phyloP scores from a whole-genome alignment of 169 alveolate species.

The Eimeria zaria region DNA sequence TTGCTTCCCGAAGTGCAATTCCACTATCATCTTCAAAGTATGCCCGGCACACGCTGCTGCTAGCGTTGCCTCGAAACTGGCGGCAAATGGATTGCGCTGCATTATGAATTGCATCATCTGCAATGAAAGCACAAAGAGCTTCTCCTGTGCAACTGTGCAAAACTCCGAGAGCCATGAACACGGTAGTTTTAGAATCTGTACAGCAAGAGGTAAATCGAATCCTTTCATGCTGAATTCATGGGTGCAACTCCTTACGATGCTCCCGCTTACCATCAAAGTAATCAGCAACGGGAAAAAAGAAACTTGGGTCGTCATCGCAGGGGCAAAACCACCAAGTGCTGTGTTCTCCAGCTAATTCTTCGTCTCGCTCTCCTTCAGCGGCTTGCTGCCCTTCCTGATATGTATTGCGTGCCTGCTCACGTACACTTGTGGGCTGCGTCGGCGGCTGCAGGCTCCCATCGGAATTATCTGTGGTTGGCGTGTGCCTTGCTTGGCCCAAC shows the following conservation, averaged over 20 bases:
- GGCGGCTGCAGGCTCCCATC: background rate
- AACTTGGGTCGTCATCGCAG: conserved; percentile 52
- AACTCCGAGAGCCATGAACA: background rate
- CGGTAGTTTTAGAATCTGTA: background rate
- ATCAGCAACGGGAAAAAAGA: conserved; percentile 42
- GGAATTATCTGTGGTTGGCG: background rate
- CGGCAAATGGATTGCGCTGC: conserved; percentile 72
- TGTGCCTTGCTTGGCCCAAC: background rate
- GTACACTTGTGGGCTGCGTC: background rate
- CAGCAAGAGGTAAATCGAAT: background rate
- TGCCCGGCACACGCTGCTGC: conserved; percentile 70
- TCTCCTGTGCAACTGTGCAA: background rate
- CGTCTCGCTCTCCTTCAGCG: background rate
- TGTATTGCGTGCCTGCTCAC: background rate
- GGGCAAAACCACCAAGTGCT: conserved; percentile 70
- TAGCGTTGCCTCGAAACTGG: conserved; percentile 41
- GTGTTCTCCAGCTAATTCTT: background rate
- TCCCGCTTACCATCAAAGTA: conserved; percentile 27
- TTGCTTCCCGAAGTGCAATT: conserved; percentile 35
- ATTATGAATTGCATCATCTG: conserved; percentile 51
- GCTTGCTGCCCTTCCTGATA: conserved; percentile 11
- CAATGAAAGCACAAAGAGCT: conserved; percentile 8
- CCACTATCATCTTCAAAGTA: conserved; percentile 25
- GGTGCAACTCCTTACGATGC: background rate
- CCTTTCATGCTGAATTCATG: background rate